These are phyloP conservation scores for Ogataea siamensis DNA, from an alignment of 805 yeast species.

Conservation along the genomic window DNA sequence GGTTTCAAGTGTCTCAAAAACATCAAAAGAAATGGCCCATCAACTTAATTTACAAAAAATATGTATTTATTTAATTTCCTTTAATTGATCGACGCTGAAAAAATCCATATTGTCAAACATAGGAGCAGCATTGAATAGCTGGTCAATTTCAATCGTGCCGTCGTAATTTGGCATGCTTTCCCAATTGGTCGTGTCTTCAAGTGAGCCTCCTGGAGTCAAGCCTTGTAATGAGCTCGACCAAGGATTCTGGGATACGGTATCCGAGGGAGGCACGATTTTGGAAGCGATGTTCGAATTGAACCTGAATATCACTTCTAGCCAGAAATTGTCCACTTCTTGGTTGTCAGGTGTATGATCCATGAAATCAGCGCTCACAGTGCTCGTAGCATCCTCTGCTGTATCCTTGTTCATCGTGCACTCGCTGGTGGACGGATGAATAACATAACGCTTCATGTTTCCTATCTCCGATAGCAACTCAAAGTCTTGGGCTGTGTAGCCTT, in stretches of 20 bases:
- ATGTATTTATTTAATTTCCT: slow-evolving; percentile 1
- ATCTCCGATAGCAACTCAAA: slow-evolving; percentile 11
- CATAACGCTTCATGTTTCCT: slow-evolving; percentile 5
- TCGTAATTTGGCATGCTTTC: not conserved
- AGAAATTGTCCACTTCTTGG: slow-evolving; percentile 25
- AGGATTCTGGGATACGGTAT: not conserved
- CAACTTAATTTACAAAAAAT: not conserved
- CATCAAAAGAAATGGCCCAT: not conserved
- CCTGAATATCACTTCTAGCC: slow-evolving; percentile 24
- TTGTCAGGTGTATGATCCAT: slow-evolving; percentile 13
- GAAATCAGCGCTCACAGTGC: not conserved
- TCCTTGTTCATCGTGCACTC: slow-evolving; percentile 4
- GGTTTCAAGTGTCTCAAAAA: not conserved
- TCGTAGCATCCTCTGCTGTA: not conserved
- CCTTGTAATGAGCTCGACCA: not conserved
- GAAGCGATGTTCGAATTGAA: not conserved
- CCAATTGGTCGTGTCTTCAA: not conserved
- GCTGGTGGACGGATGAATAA: not conserved
- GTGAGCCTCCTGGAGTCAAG: not conserved
- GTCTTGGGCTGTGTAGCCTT: slow-evolving; percentile 19
- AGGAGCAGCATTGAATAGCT: slow-evolving; percentile 1
- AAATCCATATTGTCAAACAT: not conserved
- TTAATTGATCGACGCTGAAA: not conserved
- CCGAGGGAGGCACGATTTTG: not conserved
- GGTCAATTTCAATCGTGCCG: slow-evolving; percentile 1